Conservation (phyloP, 2,329 filamentous ascomycete species). For the Aspergillus texensis region DNA sequence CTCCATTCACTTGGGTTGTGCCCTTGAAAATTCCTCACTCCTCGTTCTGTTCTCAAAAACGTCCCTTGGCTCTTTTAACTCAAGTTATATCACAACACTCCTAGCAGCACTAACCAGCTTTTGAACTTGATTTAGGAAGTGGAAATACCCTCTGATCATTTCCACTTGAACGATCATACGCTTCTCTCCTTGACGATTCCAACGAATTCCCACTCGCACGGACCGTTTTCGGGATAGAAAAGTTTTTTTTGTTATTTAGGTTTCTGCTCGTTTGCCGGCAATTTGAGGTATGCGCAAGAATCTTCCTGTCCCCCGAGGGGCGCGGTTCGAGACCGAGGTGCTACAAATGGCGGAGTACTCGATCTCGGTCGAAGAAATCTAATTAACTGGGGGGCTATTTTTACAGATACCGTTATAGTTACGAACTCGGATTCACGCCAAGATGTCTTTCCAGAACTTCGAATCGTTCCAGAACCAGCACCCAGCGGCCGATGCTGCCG, state of each 20-base stretch:
- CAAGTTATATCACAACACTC: not conserved
- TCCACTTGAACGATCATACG: constrained; percentile 37
- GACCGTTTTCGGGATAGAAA: constrained; percentile 37
- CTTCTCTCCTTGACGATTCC: constrained; percentile 45
- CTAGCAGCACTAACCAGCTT: constrained; percentile 14
- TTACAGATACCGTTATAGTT: constrained; percentile 24
- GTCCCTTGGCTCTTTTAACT: not conserved
- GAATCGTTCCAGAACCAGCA: constrained; percentile 66
- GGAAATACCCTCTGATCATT: constrained; percentile 32
- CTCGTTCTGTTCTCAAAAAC: not conserved
- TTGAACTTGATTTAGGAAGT: constrained; percentile 24
- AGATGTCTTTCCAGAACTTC: constrained; percentile 70
- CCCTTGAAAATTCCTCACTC: not conserved
- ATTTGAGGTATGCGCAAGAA: constrained; percentile 22
- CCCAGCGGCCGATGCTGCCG: constrained; percentile 56
- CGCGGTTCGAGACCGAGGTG: not conserved
- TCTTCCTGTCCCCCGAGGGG: not conserved
- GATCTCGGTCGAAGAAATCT: not conserved
- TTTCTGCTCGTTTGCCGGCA: constrained; percentile 25
- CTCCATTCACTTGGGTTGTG: not conserved
- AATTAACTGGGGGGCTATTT: not conserved
- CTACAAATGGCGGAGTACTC: not conserved
- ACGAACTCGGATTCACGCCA: constrained; percentile 26
- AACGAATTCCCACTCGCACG: constrained; percentile 42
- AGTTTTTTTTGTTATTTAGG: constrained; percentile 23